Evolutionary conservation across 495 filamentous ascomycete species (phyloP), one percentile per base, ranked within the genome.

Genomic region (Staphylotrichum longicolle): DNA sequence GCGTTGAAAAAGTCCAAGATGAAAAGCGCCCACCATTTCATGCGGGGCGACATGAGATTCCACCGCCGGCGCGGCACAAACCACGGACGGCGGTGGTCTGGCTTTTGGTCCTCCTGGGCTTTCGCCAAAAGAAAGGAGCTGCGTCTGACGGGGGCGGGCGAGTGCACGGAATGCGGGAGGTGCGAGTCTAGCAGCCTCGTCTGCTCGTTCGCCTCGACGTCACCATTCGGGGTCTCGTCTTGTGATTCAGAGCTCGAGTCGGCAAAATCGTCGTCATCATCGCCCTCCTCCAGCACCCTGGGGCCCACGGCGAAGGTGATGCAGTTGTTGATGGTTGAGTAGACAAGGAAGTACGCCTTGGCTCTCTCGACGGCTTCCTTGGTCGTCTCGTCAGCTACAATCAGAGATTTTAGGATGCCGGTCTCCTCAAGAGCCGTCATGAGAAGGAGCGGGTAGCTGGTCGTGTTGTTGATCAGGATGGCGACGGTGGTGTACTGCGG

Each of bases 381-480:
- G 44, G 60, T 61, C 0, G 73, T 74, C 15, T 71, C 69, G 32
- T 77, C 68, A 30, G 88, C 75, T 1, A 61, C 58, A 14, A 67
- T 54, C 12, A 88, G 65, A 15, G 79, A 68, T 34, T 72, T 66
- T 8, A 92, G 71, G 50, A 89, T 86, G 7, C 87, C 87, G 0
- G 88, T 88, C 12, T 82, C 74, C 37, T 84, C 78, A 4, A 92
- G 78, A 7, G 85, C 82, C 57, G 88, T 78, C 40, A 90, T 77
- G 3, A 91, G 79, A 4, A 91, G 75, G 14, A 93, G 74, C 0
- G 88, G 89, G 39, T 91, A 82, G 34, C 80, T 83, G 1, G 86
- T 89, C 0, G 89, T 90, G 66, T 91, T 93, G 75, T 91, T 93
- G 75, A 91, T 90, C 45, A 85, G 78, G 51, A 89, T 79, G 1